Evolutionary conservation across 106 monocot genomes (phyloP), one percentile per base, ranked within the genome.

Genomic region (Dendrobium officinale): DNA sequence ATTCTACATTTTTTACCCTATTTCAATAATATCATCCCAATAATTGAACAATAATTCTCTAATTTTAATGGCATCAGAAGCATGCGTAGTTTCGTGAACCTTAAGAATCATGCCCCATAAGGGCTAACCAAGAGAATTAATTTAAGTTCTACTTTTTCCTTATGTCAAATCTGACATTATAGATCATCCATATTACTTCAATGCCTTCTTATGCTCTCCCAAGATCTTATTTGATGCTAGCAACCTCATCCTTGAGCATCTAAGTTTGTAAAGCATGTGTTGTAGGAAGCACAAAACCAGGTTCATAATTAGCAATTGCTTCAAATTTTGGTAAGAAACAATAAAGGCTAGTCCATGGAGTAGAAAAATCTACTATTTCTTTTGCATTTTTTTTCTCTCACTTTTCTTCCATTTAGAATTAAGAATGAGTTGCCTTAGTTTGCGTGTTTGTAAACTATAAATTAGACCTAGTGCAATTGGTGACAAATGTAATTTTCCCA

Each of bases 1-100:
- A 22, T 77, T 45, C 11, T 82, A 82, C 67, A 64, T 77, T 4
- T 67, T 61, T 6, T 20, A 20, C 43, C n/a, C 59, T 77, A 9
- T 1, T 13, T 82, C 77, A 9, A 64, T 8, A n/a, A n/a, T 22
- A 0, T 24, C 9, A 22, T 64, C 9, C 24, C 22, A 64, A 6
- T 64, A 64, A 64, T 9, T 64, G 9, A 64, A 64, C 24, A 59
- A 20, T 59, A 64, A 64, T 22, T 64, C 64, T 24, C 24, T 4
- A 64, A n/a, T 26, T 64, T 64, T 64, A 11, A 64, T 64, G 1
- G 24, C 4, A 64, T 64, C 5, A 8, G 64, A 64, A 24, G 64
- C 9, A 64, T 51, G 15, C 13, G 7, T 2, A 51, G 31, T 31
- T 31, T 31, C 31, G 31, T 31, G 31, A 13, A 13, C 13, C 10